These are phyloP conservation scores for Saccharomyces eubayanus DNA, from an alignment of 805 yeast species.

Conservation along the genomic window DNA sequence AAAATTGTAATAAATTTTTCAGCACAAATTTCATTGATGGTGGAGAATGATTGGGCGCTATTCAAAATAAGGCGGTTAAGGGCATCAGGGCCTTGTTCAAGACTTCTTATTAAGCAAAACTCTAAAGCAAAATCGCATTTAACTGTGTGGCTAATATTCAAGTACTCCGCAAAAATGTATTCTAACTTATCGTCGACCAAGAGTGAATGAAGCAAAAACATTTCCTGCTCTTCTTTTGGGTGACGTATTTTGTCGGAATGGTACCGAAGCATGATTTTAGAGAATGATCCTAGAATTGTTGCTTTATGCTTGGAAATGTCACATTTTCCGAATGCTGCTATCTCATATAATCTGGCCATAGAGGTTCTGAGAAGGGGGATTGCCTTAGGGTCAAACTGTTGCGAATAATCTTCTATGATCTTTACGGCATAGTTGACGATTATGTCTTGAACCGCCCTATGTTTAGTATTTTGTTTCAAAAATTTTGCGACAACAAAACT, in stretches of 20 bases:
- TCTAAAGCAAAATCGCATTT: background rate
- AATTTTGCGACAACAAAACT: background rate
- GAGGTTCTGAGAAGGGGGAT: constrained; percentile 1
- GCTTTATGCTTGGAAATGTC: constrained; percentile 11
- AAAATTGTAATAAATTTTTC: background rate
- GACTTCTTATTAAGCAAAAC: background rate
- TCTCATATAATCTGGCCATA: background rate
- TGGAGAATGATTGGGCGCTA: background rate
- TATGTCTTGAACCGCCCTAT: background rate
- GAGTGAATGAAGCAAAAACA: constrained; percentile 26
- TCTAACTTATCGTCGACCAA: constrained; percentile 14
- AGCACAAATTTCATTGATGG: background rate
- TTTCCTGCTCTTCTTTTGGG: background rate
- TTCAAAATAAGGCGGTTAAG: background rate
- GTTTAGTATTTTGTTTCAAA: background rate
- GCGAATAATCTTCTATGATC: background rate
- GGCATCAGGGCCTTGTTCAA: background rate
- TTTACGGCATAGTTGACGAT: background rate
- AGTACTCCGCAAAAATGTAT: constrained; percentile 31
- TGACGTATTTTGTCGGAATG: background rate
- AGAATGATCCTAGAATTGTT: background rate
- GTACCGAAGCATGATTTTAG: background rate
- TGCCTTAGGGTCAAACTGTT: background rate
- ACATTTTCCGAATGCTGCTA: constrained; percentile 3
- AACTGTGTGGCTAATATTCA: constrained; percentile 4